phyloP scores from a whole-genome alignment of 345 rosid genomes.

The Camelina sativa region DNA sequence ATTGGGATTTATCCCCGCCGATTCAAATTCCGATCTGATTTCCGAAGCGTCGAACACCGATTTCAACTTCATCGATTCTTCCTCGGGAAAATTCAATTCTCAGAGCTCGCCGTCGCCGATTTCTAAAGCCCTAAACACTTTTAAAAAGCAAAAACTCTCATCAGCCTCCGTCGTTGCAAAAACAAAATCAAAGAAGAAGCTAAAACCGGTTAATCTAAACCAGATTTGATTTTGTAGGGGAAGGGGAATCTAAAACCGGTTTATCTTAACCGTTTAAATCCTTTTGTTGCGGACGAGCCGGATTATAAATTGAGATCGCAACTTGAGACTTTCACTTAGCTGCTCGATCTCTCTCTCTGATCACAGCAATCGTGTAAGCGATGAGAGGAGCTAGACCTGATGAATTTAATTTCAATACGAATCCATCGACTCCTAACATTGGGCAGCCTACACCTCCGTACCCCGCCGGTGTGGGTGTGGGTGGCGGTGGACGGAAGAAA shows the following conservation, averaged over 20 bases:
- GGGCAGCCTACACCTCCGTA: slow-evolving; percentile 35
- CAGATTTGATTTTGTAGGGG: not conserved
- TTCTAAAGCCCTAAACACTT: slow-evolving; percentile 30
- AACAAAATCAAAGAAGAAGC: not conserved
- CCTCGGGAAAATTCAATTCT: not conserved
- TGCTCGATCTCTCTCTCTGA: not conserved
- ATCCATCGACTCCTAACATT: slow-evolving; percentile 43
- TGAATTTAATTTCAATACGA: slow-evolving; percentile 48
- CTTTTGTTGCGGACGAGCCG: not conserved
- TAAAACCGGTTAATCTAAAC: slow-evolving; percentile 12
- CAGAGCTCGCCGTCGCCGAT: slow-evolving; percentile 16
- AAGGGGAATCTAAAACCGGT: not conserved
- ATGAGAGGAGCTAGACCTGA: slow-evolving; percentile 54
- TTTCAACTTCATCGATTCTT: slow-evolving; percentile 42
- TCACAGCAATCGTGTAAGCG: slow-evolving; percentile 9
- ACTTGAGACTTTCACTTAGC: not conserved
- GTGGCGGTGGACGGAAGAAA: slow-evolving; percentile 56
- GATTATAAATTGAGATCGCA: not conserved
- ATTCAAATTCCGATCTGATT: slow-evolving; percentile 59
- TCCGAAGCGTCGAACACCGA: slow-evolving; percentile 78
- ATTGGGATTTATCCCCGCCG: slow-evolving; percentile 60
- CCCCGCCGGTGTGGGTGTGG: slow-evolving; percentile 25
- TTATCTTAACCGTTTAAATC: not conserved
- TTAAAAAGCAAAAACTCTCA: not conserved
- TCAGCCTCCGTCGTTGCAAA: slow-evolving; percentile 17